Conservation (phyloP, 768 basidiomycete species). For the Podaxis pistillaris region DNA sequence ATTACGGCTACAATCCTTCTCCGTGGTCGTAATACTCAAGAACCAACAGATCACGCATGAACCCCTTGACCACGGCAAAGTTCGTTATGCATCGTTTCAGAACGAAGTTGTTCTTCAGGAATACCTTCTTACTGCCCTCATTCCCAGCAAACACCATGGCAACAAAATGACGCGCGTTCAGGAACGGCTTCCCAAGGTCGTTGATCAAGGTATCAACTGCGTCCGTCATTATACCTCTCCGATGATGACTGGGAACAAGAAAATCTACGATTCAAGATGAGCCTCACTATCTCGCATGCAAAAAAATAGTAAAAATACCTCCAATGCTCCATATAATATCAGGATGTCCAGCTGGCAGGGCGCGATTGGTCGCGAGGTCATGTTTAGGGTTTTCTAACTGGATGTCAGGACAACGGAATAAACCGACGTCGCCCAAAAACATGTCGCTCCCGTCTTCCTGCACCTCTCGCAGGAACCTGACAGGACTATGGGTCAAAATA, state of each 20-base stretch:
- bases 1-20: neutral
- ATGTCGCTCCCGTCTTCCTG: constrained; percentile 54
- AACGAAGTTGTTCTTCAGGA: constrained; percentile 64
- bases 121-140: constrained; percentile 58
- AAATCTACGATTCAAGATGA: constrained; percentile 43
- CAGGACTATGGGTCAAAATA: constrained; percentile 44
- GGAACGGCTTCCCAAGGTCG: constrained; percentile 63
- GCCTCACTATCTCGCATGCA: neutral
- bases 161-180: constrained; percentile 50
- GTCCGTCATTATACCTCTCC: constrained; percentile 73
- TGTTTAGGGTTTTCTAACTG: constrained; percentile 21
- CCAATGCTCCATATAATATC: constrained; percentile 62
- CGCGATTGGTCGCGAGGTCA: constrained; percentile 35
- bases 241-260: constrained; percentile 58
- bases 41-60: constrained; percentile 31
- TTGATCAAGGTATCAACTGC: constrained; percentile 52
- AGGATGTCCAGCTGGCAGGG: constrained; percentile 45
- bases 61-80: constrained; percentile 35
- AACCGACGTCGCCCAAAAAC: constrained; percentile 47
- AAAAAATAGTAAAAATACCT: constrained; percentile 31
- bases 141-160: constrained; percentile 52
- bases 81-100: constrained; percentile 37
- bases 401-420: constrained; percentile 31
- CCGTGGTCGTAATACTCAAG: constrained; percentile 24
- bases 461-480: constrained; percentile 52